A percentile compares a stretch with the other conserved stretches of the same genome.
phyloP scores from a whole-genome alignment of 2,329 filamentous ascomycete genomes.

The Cladosporium velox region DNA sequence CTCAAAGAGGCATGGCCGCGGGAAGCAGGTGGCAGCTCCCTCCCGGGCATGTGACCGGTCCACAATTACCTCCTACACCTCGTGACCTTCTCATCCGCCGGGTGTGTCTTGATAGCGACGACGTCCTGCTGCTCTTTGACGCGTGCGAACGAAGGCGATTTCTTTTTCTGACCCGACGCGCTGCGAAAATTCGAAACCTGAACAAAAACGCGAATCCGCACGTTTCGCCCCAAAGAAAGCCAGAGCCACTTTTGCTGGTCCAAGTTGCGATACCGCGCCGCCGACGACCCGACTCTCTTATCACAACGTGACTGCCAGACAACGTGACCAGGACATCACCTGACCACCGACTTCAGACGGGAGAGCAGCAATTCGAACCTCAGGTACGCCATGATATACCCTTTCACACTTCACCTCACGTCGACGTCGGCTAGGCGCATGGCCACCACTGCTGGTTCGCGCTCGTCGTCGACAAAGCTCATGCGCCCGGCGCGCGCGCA shows the following conservation, averaged over 20 bases:
- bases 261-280: slow-evolving; percentile 7
- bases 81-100: slow-evolving; percentile 11
- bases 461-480: not conserved
- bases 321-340: slow-evolving; percentile 19
- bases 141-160: not conserved
- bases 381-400: slow-evolving; percentile 13
- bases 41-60: slow-evolving; percentile 13
- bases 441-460: not conserved
- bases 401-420: not conserved
- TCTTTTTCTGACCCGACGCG: slow-evolving; percentile 2
- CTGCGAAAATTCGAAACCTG: not conserved
- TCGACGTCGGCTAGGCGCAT: not conserved
- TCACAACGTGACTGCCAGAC: slow-evolving; percentile 18
- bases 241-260: not conserved
- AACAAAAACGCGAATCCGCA: not conserved
- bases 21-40: slow-evolving; percentile 6
- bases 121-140: slow-evolving; percentile 12
- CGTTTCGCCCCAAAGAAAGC: not conserved
- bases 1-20: slow-evolving; percentile 9
- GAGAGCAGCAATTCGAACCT: slow-evolving; percentile 9
- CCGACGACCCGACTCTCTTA: not conserved
- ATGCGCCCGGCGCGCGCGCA: slow-evolving; percentile 6
- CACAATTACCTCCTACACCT: slow-evolving; percentile 7
- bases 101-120: slow-evolving; percentile 17
- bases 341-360: not conserved